Percentiles rank a stretch among this genome's conserved stretches.
Conservation (phyloP, 2,329 filamentous ascomycete genomes). For the Tolypocladium capitatum region DNA sequence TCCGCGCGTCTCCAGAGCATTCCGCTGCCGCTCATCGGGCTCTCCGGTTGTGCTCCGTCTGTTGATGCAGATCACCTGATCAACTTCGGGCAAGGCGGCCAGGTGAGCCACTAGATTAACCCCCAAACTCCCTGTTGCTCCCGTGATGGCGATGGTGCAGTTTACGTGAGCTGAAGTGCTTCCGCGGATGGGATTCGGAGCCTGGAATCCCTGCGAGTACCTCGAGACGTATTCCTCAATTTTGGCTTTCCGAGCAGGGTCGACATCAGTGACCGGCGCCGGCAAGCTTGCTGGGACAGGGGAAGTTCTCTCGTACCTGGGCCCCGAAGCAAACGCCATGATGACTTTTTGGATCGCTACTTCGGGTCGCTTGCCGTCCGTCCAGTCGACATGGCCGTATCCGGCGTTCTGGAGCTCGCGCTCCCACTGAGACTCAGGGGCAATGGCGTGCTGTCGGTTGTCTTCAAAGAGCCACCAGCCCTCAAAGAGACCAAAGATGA, state of each 20-base stretch:
- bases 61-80: constrained; percentile 30
- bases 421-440: background rate
- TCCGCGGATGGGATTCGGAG: too few species aligned
- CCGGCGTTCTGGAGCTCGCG: constrained; percentile 1
- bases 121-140: constrained; percentile 24
- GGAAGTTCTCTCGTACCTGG: background rate
- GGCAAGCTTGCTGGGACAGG: too few species aligned
- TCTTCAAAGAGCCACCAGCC: constrained; percentile 18
- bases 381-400: constrained; percentile 6
- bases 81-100: constrained; percentile 13
- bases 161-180: too few species aligned
- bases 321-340: constrained; percentile 1
- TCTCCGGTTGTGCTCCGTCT: constrained; percentile 11
- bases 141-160: too few species aligned
- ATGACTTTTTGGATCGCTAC: constrained; percentile 1
- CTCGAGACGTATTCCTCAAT: too few species aligned
- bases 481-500: constrained; percentile 19
- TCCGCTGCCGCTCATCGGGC: too few species aligned
- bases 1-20: too few species aligned
- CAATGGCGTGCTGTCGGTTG: constrained; percentile 1
- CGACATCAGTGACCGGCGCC: too few species aligned
- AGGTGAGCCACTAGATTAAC: constrained; percentile 18
- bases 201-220: too few species aligned
- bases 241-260: too few species aligned
- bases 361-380: constrained; percentile 2